Evolutionary conservation across 768 basidiomycete genomes (phyloP).

Genomic region (Suillus decipiens): DNA sequence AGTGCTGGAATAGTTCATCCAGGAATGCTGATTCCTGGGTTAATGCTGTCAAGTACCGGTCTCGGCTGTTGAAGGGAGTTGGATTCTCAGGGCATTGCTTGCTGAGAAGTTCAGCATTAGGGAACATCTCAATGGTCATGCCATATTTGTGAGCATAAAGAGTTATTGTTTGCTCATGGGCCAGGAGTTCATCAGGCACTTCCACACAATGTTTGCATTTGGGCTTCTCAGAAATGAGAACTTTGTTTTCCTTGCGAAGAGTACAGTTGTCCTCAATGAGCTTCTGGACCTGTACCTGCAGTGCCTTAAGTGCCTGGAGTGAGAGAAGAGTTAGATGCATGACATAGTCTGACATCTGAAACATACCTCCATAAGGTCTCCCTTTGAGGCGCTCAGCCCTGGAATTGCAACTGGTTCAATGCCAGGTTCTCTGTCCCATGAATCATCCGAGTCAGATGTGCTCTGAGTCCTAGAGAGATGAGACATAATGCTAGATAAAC

Average conservation of each 20-base stretch:
- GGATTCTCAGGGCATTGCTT: neutral
- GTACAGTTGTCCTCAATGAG: neutral
- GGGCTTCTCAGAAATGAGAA: neutral
- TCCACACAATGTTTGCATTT: neutral
- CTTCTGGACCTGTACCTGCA: neutral
- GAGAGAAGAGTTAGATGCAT: neutral
- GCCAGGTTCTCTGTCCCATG: neutral
- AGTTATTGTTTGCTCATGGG: neutral
- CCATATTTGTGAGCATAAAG: neutral
- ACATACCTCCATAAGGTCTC: neutral
- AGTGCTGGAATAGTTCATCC: neutral
- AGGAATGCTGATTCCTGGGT: neutral
- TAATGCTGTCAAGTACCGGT: neutral
- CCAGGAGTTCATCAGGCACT: neutral
- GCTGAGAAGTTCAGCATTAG: neutral
- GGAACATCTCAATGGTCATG: neutral
- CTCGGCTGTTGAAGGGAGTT: neutral
- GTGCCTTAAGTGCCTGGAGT: neutral
- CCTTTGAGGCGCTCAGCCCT: neutral
- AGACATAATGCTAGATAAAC: neutral
- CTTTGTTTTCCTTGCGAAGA: neutral
- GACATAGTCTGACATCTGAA: neutral
- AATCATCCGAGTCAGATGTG: neutral
- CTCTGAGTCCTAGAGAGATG: neutral
- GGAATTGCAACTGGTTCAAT: neutral